A percentile compares a stretch with the other conserved stretches of the same genome.
phyloP scores from a whole-genome alignment of 805 yeast genomes.

The Saccharomycopsis sp. region DNA sequence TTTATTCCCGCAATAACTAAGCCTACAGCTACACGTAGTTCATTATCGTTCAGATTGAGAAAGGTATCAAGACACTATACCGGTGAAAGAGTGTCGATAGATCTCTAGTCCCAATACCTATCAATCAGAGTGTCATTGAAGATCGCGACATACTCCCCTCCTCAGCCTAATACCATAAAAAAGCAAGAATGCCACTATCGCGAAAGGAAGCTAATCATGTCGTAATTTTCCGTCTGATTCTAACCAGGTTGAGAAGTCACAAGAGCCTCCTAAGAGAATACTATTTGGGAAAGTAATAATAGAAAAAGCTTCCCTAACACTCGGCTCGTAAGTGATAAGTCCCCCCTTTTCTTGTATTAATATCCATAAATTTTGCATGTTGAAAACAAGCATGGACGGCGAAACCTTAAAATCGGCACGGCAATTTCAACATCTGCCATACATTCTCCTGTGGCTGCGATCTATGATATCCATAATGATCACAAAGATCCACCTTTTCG shows the following conservation, averaged over 20 bases:
- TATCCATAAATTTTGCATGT: background rate
- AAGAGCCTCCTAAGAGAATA: background rate
- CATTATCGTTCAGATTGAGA: no score
- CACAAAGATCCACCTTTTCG: background rate
- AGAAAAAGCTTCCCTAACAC: background rate
- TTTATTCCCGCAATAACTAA: no score
- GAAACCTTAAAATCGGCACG: background rate
- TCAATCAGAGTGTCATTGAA: no score
- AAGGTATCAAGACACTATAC: no score
- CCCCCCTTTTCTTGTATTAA: background rate
- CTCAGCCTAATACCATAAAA: no score
- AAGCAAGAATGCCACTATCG: background rate
- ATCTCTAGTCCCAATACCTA: no score
- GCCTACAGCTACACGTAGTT: no score
- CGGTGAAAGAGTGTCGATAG: no score
- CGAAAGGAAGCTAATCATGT: background rate
- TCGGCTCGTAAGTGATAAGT: background rate
- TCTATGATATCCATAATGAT: background rate
- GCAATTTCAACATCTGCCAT: background rate
- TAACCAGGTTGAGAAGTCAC: background rate
- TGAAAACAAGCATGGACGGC: background rate
- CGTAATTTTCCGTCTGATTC: background rate
- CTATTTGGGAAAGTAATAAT: background rate
- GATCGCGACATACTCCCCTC: no score
- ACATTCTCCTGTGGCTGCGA: background rate